phyloP scores from a whole-genome alignment of 192 early-diverging fungal genomes.

The Glomus cerebriforme region DNA sequence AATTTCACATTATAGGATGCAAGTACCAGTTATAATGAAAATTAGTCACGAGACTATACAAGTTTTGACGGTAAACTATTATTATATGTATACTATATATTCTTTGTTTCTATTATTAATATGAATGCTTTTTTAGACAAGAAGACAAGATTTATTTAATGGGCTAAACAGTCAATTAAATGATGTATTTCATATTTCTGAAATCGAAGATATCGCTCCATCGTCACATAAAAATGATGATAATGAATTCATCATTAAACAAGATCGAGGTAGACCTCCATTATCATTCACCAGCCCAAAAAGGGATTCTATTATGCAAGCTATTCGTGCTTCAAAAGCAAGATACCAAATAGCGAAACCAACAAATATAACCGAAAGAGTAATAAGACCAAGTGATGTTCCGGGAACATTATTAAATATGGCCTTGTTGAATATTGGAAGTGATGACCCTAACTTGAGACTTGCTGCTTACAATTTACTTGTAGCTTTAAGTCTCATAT shows the following conservation, averaged over 20 bases:
- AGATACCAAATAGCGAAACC: slow-evolving; percentile 70
- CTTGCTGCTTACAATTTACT: slow-evolving; percentile 89
- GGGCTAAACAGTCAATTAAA: slow-evolving; percentile 74
- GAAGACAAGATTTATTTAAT: slow-evolving; percentile 75
- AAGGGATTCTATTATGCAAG: slow-evolving; percentile 61
- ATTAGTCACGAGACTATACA: slow-evolving; percentile 83
- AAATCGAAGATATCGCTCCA: slow-evolving; percentile 70
- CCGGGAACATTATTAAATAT: slow-evolving; percentile 92
- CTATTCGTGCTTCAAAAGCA: slow-evolving; percentile 71
- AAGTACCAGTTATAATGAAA: slow-evolving; percentile 78
- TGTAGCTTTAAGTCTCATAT: slow-evolving; percentile 77
- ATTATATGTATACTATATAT: not conserved
- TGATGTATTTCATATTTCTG: slow-evolving; percentile 85
- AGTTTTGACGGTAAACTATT: slow-evolving; percentile 58
- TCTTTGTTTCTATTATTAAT: not conserved
- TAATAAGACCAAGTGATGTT: slow-evolving; percentile 84
- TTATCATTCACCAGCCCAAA: slow-evolving; percentile 75
- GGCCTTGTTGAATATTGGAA: slow-evolving; percentile 86
- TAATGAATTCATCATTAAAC: slow-evolving; percentile 79
- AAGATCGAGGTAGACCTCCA: slow-evolving; percentile 64
- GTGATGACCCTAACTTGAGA: slow-evolving; percentile 77
- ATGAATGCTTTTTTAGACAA: slow-evolving; percentile 41
- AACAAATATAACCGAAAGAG: slow-evolving; percentile 63
- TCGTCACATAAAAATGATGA: slow-evolving; percentile 59
- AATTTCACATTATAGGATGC: slow-evolving; percentile 64